Base-by-base conservation (phyloP, 495 filamentous ascomycete species). In the Acidiella bohemica region DNA sequence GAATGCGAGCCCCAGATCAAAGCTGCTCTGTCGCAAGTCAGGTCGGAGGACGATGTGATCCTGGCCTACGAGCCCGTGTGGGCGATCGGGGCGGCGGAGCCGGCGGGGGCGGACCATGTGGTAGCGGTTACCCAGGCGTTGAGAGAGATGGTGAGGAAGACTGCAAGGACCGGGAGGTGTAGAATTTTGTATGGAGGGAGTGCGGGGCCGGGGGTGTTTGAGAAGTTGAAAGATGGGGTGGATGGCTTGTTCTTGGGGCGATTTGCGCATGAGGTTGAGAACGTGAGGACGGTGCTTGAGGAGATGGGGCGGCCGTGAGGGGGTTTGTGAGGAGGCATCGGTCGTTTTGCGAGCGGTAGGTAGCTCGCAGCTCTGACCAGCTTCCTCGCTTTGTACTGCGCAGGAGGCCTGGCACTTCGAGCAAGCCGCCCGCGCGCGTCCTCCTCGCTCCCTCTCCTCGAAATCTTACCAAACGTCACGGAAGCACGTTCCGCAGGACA, bases 31-130 rank as follows among this genome's bases (percentile, higher is more conserved):
- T 59, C 59, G 11, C 70, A 64, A 0, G 59, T 86, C 17, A 67
- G 71, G 0, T 59, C 53, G 2, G 64, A 73, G 8, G 69, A 68
- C 1, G 73, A 84, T n/a, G 70, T 88, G 14, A 74, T 87, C 11
- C 67, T 90, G 27, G 84, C 83, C 3, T 93, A 93, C 55, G 84
- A 93, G 63, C 84, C 84, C 9, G 81, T 88, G 1, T 92, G 84
- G 84, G 84, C 83, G 0, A 92, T 92, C 59, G 84, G 84, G 2
- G 70, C 80, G 20, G 61, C 63, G 0, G 65, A 74, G 48, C 83
- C 84, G n/a, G 84, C 84, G 3, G 62, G 64, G 7, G 68, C 72
- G 20, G 74, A 79, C 41, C 76, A 90, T 59, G 81, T 93, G 3
- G 65, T 71, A 3, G 68, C 63, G 24, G 82, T 87, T n/a, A 73